Base-by-base conservation (phyloP, 148 eudicot genomes). In the Spergularia bocconei region DNA sequence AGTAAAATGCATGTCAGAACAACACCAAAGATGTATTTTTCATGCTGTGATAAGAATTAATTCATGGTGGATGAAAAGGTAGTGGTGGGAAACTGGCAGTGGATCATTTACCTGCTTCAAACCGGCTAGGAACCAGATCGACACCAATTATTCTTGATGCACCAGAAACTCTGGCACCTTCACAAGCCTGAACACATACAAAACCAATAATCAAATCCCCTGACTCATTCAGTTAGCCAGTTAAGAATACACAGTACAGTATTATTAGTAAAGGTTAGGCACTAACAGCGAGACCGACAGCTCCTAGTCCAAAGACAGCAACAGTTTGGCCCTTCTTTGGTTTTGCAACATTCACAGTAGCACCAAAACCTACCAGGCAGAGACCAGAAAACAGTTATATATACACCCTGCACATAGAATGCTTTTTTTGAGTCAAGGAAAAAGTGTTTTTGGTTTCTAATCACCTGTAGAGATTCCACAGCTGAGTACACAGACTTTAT, bases 261-360 rank as follows among this genome's bases (percentile, higher is more conserved):
- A 48, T 25, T 12, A 25, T 20, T 21, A 14, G 44, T 44, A 44
- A 44, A 44, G 48, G 48, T 44, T 9, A 44, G 48, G 48, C 21
- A 82, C 92, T 79, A 73, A 91, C 97, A 41, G 90, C 93, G 50
- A 89, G 90, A 44, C 96, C 93, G 23, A 91, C 93, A 50, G 96
- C 91, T 71, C 96, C 96, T 63, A 91, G 75, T 39, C 97, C 97
- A 17, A 91, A 91, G 54, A 91, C 51, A 62, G 91, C 93, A 38
- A 91, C 93, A 2, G 91, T 85, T 1, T 88, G 87, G 7, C 97
- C 97, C 83, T 85, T 88, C 53, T 70, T 75, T 12, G 97, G 97
- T 71, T 88, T 91, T 8, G 97, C 97, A 65, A 89, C 97, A 88
- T 89, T 91, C 82, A 91, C 72, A 68, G 88, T 84, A 38, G 93